These are phyloP conservation scores for Psidium guajava DNA, from an alignment of 345 rosid species.

Conservation along the genomic window DNA sequence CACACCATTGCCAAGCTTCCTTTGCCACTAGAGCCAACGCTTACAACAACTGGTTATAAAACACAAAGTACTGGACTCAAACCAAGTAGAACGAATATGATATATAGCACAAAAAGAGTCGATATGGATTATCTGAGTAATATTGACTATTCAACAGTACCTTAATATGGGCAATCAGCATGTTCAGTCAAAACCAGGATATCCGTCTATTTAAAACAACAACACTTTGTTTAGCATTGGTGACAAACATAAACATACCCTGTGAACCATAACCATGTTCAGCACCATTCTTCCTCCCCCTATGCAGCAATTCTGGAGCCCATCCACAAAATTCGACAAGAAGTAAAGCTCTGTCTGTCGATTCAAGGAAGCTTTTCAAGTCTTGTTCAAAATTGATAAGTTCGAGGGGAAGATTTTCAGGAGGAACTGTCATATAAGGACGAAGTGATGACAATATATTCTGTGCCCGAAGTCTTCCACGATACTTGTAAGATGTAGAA, in stretches of 20 bases:
- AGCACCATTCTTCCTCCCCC: conserved; percentile 32
- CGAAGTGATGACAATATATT: conserved; percentile 40
- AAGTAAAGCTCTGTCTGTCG: conserved; percentile 69
- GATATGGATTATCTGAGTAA: not conserved
- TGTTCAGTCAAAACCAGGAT: not conserved
- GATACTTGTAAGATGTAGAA: conserved; percentile 52
- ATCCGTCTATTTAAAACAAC: not conserved
- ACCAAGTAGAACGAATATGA: not conserved
- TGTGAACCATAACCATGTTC: conserved; percentile 13
- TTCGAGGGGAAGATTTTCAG: conserved; percentile 45
- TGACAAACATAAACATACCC: conserved; percentile 20
- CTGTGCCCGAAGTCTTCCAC: conserved; percentile 53
- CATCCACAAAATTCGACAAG: conserved; percentile 82
- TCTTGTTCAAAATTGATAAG: conserved; percentile 31
- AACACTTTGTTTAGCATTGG: not conserved
- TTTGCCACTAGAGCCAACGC: not conserved
- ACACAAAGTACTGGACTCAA: not conserved
- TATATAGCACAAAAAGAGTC: not conserved
- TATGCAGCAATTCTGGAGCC: conserved; percentile 35
- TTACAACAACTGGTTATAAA: not conserved
- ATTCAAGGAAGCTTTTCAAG: conserved; percentile 46
- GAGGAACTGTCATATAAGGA: conserved; percentile 33
- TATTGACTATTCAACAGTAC: not conserved
- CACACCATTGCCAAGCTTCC: not conserved
- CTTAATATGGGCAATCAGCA: not conserved